A percentile compares a stretch with the other conserved stretches of the same genome.
Evolutionary conservation across 768 basidiomycete genomes (phyloP).

Genomic region (Austroboletus eburneus): DNA sequence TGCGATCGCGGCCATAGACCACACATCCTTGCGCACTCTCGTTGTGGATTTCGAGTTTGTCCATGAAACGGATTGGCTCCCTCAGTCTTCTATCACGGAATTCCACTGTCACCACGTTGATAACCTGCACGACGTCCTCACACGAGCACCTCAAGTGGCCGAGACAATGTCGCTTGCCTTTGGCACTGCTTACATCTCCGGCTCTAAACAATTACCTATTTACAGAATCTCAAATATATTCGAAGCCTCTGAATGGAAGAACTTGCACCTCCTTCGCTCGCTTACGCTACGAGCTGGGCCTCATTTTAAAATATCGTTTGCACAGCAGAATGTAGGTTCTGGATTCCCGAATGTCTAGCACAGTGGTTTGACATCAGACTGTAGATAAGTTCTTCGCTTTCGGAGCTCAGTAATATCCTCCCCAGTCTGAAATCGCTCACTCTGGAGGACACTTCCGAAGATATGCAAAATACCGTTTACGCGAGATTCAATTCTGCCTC

Average conservation of each 20-base stretch:
- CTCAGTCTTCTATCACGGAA: neutral
- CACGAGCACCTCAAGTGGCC: neutral
- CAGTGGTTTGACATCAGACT: too few relatives aligned
- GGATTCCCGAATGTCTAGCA: too few relatives aligned
- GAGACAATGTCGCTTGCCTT: too few relatives aligned
- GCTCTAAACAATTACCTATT: neutral
- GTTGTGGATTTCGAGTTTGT: neutral
- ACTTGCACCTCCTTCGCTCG: neutral
- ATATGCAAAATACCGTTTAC: too few relatives aligned
- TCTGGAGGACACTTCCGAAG: too few relatives aligned
- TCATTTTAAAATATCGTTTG: too few relatives aligned
- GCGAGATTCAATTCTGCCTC: too few relatives aligned
- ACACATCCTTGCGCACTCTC: neutral
- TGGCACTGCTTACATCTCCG: too few relatives aligned
- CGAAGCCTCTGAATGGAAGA: neutral
- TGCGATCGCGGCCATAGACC: neutral
- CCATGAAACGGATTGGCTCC: neutral
- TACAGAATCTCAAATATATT: neutral
- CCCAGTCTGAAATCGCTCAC: too few relatives aligned
- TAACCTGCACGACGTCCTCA: neutral
- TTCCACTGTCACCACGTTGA: neutral
- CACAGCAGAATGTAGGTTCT: too few relatives aligned
- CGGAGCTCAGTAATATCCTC: too few relatives aligned
- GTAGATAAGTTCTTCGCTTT: too few relatives aligned
- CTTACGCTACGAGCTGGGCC: neutral